phyloP scores from a whole-genome alignment of 768 basidiomycete species.

The Lentinula sp. region DNA sequence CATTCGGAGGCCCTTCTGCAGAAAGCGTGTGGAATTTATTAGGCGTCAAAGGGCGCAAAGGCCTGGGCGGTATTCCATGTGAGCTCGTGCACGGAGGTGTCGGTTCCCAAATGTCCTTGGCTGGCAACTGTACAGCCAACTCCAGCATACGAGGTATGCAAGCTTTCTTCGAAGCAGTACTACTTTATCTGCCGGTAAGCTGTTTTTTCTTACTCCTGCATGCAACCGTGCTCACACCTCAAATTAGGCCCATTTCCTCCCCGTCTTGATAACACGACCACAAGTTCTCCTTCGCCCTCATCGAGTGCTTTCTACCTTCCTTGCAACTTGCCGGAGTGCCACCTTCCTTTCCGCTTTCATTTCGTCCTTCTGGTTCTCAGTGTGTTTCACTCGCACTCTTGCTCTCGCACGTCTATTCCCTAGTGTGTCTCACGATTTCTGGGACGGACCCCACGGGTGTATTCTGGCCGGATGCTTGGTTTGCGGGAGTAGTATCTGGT shows the following conservation, averaged over 20 bases:
- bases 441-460: constrained; percentile 73
- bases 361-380: constrained; percentile 60
- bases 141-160: constrained; percentile 42
- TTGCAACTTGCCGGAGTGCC: constrained; percentile 58
- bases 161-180: constrained; percentile 58
- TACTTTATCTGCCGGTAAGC: constrained; percentile 68
- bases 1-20: constrained; percentile 52
- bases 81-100: constrained; percentile 65
- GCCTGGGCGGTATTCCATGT: constrained; percentile 70
- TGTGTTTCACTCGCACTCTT: constrained; percentile 66
- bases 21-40: constrained; percentile 49
- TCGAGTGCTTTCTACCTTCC: constrained; percentile 32
- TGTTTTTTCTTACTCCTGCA: not conserved
- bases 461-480: constrained; percentile 59
- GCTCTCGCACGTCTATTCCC: constrained; percentile 60
- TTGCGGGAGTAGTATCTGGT: constrained; percentile 74
- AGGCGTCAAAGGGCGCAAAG: constrained; percentile 42
- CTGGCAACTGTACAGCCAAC: constrained; percentile 57
- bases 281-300: constrained; percentile 39
- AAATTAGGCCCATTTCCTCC: constrained; percentile 64
- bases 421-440: constrained; percentile 65
- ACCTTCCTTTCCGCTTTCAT: constrained; percentile 70
- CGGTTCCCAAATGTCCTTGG: constrained; percentile 38
- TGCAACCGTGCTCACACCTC: not conserved
- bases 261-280: constrained; percentile 56